These are phyloP conservation scores for Trypanosoma rangeli DNA, from an alignment of 208 protist genomes.

Conservation along the genomic window DNA sequence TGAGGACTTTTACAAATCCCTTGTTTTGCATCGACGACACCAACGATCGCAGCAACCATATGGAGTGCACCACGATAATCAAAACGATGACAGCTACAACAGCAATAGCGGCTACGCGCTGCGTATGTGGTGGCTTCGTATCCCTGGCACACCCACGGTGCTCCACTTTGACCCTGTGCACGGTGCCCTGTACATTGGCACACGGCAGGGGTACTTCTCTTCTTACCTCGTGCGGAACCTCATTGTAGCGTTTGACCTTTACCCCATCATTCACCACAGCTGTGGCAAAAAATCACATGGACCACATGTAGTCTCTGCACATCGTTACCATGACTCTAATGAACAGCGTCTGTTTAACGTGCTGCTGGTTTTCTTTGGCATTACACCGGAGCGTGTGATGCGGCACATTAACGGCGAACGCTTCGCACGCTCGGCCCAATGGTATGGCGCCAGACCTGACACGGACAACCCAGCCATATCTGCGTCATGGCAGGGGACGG, in stretches of 20 bases:
- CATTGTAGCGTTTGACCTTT: constrained; percentile 58
- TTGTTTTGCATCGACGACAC: constrained; percentile 34
- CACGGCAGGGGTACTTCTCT: constrained; percentile 61
- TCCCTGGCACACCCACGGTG: constrained; percentile 39
- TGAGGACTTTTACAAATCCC: constrained; percentile 53
- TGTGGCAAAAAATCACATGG: constrained; percentile 16
- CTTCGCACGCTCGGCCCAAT: neutral
- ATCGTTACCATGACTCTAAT: constrained; percentile 31
- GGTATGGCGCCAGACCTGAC: neutral
- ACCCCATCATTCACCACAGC: constrained; percentile 30
- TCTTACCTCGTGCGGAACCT: constrained; percentile 75
- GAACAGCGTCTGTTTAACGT: constrained; percentile 45
- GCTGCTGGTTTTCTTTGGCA: constrained; percentile 44
- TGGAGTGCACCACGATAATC: neutral
- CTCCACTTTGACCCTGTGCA: constrained; percentile 63
- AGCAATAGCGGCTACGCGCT: neutral
- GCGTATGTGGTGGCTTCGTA: constrained; percentile 31
- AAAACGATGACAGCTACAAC: neutral
- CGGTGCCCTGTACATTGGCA: constrained; percentile 69
- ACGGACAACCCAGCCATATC: neutral
- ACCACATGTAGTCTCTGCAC: constrained; percentile 34
- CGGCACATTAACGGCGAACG: constrained; percentile 18
- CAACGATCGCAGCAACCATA: neutral
- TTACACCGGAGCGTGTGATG: constrained; percentile 35
- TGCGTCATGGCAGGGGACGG: constrained; percentile 1